phyloP scores from a whole-genome alignment of 179 eudicot genomes.

The Patellifolia procumbens region DNA sequence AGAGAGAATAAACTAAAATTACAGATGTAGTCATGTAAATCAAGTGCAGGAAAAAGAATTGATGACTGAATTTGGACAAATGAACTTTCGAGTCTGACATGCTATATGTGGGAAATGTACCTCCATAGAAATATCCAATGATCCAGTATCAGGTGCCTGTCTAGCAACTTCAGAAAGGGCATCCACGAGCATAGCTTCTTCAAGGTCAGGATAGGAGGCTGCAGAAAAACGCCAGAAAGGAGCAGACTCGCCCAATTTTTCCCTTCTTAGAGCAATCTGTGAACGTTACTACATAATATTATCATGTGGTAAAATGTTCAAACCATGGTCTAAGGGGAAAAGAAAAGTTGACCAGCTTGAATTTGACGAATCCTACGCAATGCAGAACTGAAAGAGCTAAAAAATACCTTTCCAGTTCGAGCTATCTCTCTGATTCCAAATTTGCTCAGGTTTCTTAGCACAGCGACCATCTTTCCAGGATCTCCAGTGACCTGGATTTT shows the following conservation, averaged over 20 bases:
- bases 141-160: constrained; percentile 21
- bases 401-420: constrained; percentile 57
- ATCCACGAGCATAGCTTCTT: constrained; percentile 32
- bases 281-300: neutral
- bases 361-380: neutral
- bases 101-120: constrained; percentile 11
- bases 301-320: neutral
- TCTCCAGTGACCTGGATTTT: constrained; percentile 55
- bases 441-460: constrained; percentile 50
- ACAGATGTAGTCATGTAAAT: neutral
- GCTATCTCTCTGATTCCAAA: constrained; percentile 56
- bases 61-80: neutral
- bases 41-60: neutral
- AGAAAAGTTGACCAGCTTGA: neutral
- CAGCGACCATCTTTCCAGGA: constrained; percentile 61
- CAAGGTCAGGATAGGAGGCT: constrained; percentile 63
- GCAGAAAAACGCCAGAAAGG: constrained; percentile 75
- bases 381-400: neutral
- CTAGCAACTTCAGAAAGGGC: constrained; percentile 28
- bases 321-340: neutral
- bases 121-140: constrained; percentile 30
- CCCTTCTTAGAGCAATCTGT: constrained; percentile 65
- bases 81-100: neutral
- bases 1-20: neutral
- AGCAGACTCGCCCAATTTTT: constrained; percentile 63